A percentile compares a stretch with the other conserved stretches of the same genome.
These are phyloP conservation scores for Cytospora chrysosperma DNA, from an alignment of 2,329 filamentous ascomycete species.

Conservation along the genomic window DNA sequence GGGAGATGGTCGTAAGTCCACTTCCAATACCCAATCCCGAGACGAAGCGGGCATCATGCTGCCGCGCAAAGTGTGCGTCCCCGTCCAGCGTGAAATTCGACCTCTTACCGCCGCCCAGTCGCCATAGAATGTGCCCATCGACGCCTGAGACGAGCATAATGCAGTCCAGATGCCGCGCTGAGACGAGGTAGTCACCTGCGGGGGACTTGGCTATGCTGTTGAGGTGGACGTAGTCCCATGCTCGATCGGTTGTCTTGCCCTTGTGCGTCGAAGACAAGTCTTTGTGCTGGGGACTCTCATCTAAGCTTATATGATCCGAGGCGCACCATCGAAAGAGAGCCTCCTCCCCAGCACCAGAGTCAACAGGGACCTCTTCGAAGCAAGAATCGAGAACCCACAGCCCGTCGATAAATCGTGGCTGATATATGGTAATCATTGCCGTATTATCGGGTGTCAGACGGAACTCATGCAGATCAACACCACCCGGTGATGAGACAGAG, in stretches of 20 bases:
- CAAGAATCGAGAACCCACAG: constrained; percentile 16
- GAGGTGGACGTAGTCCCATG: constrained; percentile 57
- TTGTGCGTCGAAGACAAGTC: background rate
- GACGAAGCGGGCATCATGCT: constrained; percentile 52
- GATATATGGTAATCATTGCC: constrained; percentile 13
- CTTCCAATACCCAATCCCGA: constrained; percentile 39
- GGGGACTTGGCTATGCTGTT: constrained; percentile 54
- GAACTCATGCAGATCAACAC: constrained; percentile 18
- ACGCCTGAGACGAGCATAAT: constrained; percentile 47
- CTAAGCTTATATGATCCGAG: constrained; percentile 3
- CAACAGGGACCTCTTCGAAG: constrained; percentile 9
- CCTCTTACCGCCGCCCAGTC: constrained; percentile 18
- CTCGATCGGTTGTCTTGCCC: constrained; percentile 23
- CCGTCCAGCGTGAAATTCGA: constrained; percentile 7
- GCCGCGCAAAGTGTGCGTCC: constrained; percentile 35
- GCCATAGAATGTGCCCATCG: constrained; percentile 50
- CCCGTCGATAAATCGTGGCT: constrained; percentile 3
- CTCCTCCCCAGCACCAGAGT: background rate
- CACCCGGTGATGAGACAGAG: background rate
- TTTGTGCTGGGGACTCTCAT: constrained; percentile 4
- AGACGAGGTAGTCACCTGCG: constrained; percentile 49
- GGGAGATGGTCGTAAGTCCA: constrained; percentile 30
- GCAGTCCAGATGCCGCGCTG: constrained; percentile 47
- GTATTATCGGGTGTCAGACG: constrained; percentile 7
- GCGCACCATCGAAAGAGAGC: constrained; percentile 15